Base-by-base conservation (phyloP, 2,329 filamentous ascomycete genomes). In the Talaromyces albobiverticillius region DNA sequence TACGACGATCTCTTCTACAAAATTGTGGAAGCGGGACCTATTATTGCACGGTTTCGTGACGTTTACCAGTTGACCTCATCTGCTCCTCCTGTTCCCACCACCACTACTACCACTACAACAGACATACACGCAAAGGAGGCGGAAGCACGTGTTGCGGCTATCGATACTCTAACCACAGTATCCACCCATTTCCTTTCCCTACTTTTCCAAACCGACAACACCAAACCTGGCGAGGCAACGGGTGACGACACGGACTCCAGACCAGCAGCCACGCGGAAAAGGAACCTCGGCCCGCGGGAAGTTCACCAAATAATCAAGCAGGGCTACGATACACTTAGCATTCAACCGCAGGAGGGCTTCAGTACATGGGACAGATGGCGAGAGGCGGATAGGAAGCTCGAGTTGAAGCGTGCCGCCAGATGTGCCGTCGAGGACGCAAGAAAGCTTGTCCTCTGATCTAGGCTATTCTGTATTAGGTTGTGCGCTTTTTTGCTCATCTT, bases 1-100 rank as follows among this genome's bases (percentile, higher is more conserved):
- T 97, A 97, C 71, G 94, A 99, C 64, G 94, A 99, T 66, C 79
- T 99, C 0, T 97, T 99, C 75, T 99, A 99, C 82, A 99, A 99
- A 74, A 82, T 97, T 2, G 91, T 97, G 23, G 94, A 99, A 72
- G 89, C 87, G 2, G 90, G 92, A 10, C 90, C 95, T 46, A 82
- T 90, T 11, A 80, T 97, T 20, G 76, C 81, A 29, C 90, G 89
- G 66, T 96, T 97, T 74, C 84, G 90, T 38, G 84, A 91, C 58
- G 86, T 83, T 9, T 97, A 94, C 70, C 74, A 76, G 4, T 65
- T 80, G 20, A 67, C 68, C 25, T 22, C 40, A 16, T 47, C 45
- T 47, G 26, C 58, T 60, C 23, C 53, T 58, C 23, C 26, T 49
- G 38, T 11, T 54, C 36, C 50, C 59, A 45, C 51, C 54, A n/a